Evolutionary conservation across 129 eudicot species (phyloP).

Genomic region (Centaurea solstitialis): DNA sequence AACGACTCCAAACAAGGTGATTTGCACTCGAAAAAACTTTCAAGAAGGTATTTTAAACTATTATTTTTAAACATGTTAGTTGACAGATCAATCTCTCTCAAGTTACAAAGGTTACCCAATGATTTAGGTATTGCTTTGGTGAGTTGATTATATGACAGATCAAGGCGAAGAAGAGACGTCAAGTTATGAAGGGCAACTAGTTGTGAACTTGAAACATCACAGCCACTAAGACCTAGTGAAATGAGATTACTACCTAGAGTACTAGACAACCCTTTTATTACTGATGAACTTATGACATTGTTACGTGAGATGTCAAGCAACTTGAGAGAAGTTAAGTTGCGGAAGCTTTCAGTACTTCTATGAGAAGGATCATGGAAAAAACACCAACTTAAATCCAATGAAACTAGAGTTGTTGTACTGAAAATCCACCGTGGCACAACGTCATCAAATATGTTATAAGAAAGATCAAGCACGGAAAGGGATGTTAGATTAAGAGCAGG

Average conservation of each 20-base stretch:
- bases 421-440: slow-evolving; percentile 23
- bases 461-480: slow-evolving; percentile 31
- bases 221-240: background rate
- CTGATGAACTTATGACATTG: background rate
- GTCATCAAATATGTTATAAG: background rate
- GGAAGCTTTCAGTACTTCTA: too few relatives aligned
- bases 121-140: background rate
- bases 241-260: background rate
- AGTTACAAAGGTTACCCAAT: slow-evolving; percentile 7
- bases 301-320: background rate
- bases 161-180: too few relatives aligned
- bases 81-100: slow-evolving; percentile 14
- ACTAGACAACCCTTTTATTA: slow-evolving; percentile 4
- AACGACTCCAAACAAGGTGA: slow-evolving; percentile 22
- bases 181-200: too few relatives aligned
- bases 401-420: background rate
- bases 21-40: slow-evolving; percentile 12
- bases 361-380: background rate
- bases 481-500: slow-evolving; percentile 8
- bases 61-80: background rate
- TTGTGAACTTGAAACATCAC: background rate
- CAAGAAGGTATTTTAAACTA: background rate
- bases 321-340: background rate
- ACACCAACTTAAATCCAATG: background rate
- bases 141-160: too few relatives aligned